phyloP scores from a whole-genome alignment of 345 rosid species.

The Ailanthus altissimus region DNA sequence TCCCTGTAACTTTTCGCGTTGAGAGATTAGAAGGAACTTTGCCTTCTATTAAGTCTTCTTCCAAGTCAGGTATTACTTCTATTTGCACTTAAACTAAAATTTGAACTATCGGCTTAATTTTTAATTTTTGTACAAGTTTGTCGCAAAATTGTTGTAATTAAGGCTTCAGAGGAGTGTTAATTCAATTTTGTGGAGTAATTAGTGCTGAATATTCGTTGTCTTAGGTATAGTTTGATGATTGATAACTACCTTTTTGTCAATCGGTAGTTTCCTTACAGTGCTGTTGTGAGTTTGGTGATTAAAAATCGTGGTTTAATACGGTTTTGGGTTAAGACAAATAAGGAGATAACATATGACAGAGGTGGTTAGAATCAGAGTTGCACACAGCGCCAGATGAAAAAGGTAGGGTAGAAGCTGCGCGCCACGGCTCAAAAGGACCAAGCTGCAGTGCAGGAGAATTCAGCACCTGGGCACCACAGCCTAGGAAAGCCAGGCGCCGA shows the following conservation, averaged over 20 bases:
- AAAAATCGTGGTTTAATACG: no score
- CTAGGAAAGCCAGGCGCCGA: no score
- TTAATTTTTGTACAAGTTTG: not conserved
- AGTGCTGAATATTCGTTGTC: not conserved
- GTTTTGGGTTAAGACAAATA: no score
- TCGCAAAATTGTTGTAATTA: not conserved
- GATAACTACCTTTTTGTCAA: not conserved
- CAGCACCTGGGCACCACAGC: no score
- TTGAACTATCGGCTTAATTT: not conserved
- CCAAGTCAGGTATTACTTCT: slow-evolving; percentile 48
- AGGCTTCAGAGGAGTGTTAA: not conserved
- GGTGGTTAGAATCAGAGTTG: no score
- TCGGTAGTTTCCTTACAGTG: not conserved
- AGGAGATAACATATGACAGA: no score
- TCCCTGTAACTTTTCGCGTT: slow-evolving; percentile 85
- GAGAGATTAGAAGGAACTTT: slow-evolving; percentile 80
- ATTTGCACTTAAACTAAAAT: not conserved
- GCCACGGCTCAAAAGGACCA: no score
- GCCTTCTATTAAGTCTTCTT: slow-evolving; percentile 48
- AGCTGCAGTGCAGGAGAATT: no score
- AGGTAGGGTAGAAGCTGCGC: no score
- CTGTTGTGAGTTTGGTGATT: no score
- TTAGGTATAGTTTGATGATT: slow-evolving; percentile 4
- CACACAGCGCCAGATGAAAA: no score
- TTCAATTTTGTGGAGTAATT: not conserved